Base-by-base conservation (phyloP, 257 asterid species). In the Schizonepeta tenuifolia region DNA sequence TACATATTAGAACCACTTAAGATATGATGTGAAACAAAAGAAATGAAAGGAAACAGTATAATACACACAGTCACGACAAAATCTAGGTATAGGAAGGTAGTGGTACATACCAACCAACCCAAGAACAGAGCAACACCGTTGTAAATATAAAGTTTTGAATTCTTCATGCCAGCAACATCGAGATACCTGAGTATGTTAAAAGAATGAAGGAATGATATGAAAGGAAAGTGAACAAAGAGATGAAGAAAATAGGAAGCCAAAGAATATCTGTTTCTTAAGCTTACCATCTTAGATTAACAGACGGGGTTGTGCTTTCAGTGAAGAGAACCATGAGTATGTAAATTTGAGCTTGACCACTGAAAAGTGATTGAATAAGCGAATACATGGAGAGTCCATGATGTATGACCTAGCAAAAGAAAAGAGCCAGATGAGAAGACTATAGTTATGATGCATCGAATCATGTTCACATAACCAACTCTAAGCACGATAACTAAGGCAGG, bases 291-390 rank as follows among this genome's bases (percentile, higher is more conserved):
- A 93, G 77, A 75, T 93, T 93, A 62, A 93, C 91, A 75, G 86
- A 93, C 0, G 98, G 98, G 47, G 98, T 93, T n/a, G 98, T 93
- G 89, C 73, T 77, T 77, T 93, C 98, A 24, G 97, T 77, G 77
- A 89, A 88, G 71, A 91, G 96, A 80, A 91, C 96, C 98, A 93
- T 89, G 62, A 93, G 83, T 81, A 91, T 86, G 73, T 93, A 93
- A 41, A 91, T 75, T 67, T 62, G 97, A 5, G 86, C 97, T 86
- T 88, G 96, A 65, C 98, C 94, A 18, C 94, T 88, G 67, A 82
- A 70, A 57, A 93, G 93, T 71, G 97, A 83, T 69, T 84, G 94
- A 67, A 83, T 63, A 76, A 91, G 84, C 36, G 98, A 78, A 79
- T 73, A 84, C 90, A 89, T 65, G 17, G 98, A 88, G 76, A 93